Base-by-base conservation (phyloP, 2,329 filamentous ascomycete species). In the Neofusicoccum cordaticola region DNA sequence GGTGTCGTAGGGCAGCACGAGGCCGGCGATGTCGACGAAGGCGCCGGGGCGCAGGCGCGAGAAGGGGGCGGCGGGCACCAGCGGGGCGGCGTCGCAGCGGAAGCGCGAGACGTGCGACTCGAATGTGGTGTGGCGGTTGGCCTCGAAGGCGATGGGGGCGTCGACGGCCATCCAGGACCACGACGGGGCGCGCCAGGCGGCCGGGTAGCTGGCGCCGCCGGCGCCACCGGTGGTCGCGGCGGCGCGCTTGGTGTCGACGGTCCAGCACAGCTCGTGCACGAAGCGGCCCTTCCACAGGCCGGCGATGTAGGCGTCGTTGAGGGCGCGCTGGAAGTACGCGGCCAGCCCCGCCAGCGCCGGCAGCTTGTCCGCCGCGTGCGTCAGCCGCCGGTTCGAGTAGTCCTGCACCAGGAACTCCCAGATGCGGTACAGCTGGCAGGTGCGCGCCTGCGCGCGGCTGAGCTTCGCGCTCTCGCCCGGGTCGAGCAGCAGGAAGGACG, bases 331-430 rank as follows among this genome's bases (percentile, higher is more conserved):
- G 22, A 66, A 51, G 62, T 64, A 66, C 13, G 61, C 8, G 6
- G 52, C 65, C 27, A 66, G 45, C n/a, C 66, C 66, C 13, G 65
- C 56, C 8, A 67, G 63, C 11, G 66, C 66, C 17, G 65, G 51
- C 22, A 67, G 51, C 37, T 67, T 67, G 53, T 67, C 66, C 6
- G 41, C 27, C 13, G 50, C 31, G 42, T 65, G 45, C 3, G 65
- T 61, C 15, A 67, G 57, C 6, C 45, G 17, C 8, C 66, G 65
- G 37, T 35, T 45, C 3, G 52, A 53, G 35, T 66, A 67, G 60
- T 62, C 47, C 15, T 42, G 45, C 4, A 52, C 47, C 6, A 62
- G 37, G 19, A 62, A 44, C 19, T 62, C 37, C 60, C 60, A 62
- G 39, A 52, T 53, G 22, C 63, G 31, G 57, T 62, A 65, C 37